Conservation (phyloP, 495 filamentous ascomycete genomes). For the Neurospora sublineolata region DNA sequence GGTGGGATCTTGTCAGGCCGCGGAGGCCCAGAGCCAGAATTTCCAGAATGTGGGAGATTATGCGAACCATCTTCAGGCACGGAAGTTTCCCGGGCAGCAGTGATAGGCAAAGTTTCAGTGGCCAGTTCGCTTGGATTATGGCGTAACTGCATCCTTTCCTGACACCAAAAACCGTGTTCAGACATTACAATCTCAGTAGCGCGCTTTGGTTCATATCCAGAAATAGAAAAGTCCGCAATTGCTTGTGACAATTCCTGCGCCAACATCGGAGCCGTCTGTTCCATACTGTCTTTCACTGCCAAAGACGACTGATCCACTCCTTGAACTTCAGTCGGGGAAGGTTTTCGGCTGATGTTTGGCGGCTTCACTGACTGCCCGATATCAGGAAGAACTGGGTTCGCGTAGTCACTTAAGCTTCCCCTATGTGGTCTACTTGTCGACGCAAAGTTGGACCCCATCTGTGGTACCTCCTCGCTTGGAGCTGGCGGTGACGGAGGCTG, state of each 20-base stretch:
- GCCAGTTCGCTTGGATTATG: neutral
- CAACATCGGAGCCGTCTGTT: neutral
- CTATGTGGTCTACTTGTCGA: neutral
- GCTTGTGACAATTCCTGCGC: neutral
- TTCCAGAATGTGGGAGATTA: neutral
- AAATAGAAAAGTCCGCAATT: neutral
- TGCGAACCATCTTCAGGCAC: neutral
- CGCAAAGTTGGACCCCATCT: neutral
- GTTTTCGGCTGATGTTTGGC: slow-evolving; percentile 11
- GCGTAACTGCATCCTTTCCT: neutral
- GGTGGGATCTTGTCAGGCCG: neutral
- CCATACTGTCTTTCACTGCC: neutral
- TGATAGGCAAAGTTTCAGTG: neutral
- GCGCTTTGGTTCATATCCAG: neutral
- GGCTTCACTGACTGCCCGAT: slow-evolving; percentile 11
- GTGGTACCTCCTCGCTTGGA: neutral
- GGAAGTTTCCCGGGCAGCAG: neutral
- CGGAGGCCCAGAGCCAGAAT: neutral
- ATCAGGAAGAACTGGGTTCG: slow-evolving; percentile 4
- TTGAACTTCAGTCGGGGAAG: neutral
- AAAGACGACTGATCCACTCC: neutral
- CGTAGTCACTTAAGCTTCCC: slow-evolving; percentile 1
- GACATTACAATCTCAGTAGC: neutral
- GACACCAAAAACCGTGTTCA: neutral
- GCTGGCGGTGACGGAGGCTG: neutral